Evolutionary conservation across 176 grass and related monocot genomes (phyloP), one percentile per base, ranked within the genome.

Genomic region (Tuctoria greenei): DNA sequence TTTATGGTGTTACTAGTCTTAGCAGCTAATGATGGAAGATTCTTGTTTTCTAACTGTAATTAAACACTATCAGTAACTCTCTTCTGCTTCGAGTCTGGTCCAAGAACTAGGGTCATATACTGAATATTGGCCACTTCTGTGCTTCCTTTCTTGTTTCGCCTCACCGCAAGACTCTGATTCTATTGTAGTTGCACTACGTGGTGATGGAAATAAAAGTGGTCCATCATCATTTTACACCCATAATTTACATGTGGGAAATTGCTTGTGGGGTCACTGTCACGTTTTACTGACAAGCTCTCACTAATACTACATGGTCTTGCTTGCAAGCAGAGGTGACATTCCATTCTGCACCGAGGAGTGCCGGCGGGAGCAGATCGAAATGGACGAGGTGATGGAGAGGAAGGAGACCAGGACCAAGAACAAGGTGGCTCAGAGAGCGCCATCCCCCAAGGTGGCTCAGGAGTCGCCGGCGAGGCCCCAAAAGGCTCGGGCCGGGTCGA

Each of bases 331-430:
- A 72, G 89, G 89, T 43, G 85, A 88, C 79, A 88, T 81, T 27
- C 85, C 89, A 17, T 92, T 92, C 74, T 92, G 89, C 71, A 88
- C 82, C 69, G 85, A 88, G 82, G 85, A 85, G 64, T 92, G 89
- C 74, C 69, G 89, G 89, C 78, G 31, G 52, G 89, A 88, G 74
- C 89, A 92, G 85, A 92, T 92, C 31, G 85, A 92, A 4, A 85
- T 74, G 58, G 89, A 92, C 79, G 89, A 85, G 47, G 82, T 73
- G 39, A 34, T 66, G 57, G 89, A 88, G 74, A 81, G 71, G 59
- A 92, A 85, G 64, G 64, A 82, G 79, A 41, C 12, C 63, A 21
- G 57, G 15, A 7, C 58, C 38, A 86, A 86, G 43, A 85, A 3
- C 31, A 31, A 89, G 72, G 66, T 88, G 75, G 57, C 75, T 0